Percentiles rank a stretch among this genome's conserved stretches.
Evolutionary conservation across 371 early-diverging fungal genomes (phyloP).

Genomic region (Actinomucor elegans): DNA sequence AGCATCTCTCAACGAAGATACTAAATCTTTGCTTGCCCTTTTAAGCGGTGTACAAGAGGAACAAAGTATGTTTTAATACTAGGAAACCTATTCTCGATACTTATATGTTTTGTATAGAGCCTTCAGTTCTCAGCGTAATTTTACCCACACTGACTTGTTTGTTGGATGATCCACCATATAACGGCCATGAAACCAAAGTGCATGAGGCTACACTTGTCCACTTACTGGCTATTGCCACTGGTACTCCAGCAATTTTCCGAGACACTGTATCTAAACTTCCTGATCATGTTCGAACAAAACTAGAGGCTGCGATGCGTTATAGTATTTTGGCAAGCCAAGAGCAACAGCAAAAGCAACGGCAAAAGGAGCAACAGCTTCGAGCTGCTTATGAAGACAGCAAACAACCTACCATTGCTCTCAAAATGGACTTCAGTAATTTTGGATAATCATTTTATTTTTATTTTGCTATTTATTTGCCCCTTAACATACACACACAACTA

Average conservation of each 20-base stretch:
- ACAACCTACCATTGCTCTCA: constrained; percentile 54
- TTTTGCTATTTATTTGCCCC: too few relatives aligned
- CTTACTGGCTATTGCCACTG: constrained; percentile 39
- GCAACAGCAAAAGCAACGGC: constrained; percentile 33
- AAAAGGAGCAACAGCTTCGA: constrained; percentile 24
- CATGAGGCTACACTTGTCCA: constrained; percentile 37
- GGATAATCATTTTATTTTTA: constrained; percentile 17
- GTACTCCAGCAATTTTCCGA: constrained; percentile 36
- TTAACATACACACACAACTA: too few relatives aligned
- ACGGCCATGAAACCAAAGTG: constrained; percentile 18
- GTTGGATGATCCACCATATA: constrained; percentile 37
- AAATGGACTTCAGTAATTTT: constrained; percentile 55
- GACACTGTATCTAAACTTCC: constrained; percentile 35
- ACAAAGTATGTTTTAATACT: constrained; percentile 38
- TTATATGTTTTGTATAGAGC: constrained; percentile 13
- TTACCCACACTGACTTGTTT: constrained; percentile 42
- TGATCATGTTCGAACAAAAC: constrained; percentile 26
- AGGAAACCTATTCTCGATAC: neutral
- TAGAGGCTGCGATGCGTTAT: constrained; percentile 49
- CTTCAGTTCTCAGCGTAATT: constrained; percentile 26
- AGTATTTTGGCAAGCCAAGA: constrained; percentile 42
- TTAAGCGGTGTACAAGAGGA: constrained; percentile 27
- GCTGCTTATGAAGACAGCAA: constrained; percentile 31
- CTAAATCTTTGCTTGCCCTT: constrained; percentile 40
- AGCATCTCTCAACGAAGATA: constrained; percentile 35